Conservation (phyloP, 148 eudicot species). For the Rhododendron griersonianum region DNA sequence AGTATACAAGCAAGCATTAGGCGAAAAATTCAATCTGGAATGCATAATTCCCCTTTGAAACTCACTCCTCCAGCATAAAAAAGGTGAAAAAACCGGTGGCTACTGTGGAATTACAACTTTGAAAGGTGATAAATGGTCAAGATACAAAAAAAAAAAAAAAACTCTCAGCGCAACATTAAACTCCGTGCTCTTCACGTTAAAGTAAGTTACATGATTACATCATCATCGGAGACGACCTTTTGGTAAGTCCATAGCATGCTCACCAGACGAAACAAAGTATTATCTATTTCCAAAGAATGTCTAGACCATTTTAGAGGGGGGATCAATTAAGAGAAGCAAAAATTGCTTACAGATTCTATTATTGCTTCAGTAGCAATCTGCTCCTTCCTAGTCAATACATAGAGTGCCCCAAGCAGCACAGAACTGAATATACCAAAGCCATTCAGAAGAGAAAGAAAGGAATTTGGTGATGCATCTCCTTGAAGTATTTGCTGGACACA, state of each 20-base stretch:
- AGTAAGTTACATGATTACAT: neutral
- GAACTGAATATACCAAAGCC: slow-evolving; percentile 64
- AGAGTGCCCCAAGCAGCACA: slow-evolving; percentile 75
- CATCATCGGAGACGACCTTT: neutral
- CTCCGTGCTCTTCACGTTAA: neutral
- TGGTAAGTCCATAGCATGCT: neutral
- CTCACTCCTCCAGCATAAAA: neutral
- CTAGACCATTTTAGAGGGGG: neutral
- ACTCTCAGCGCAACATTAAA: neutral
- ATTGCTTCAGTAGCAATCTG: slow-evolving; percentile 48
- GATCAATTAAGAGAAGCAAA: neutral
- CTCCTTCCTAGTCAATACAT: slow-evolving; percentile 63
- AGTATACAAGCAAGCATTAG: neutral
- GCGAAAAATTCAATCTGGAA: neutral
- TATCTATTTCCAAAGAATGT: neutral
- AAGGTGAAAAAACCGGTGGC: neutral
- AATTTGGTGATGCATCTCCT: slow-evolving; percentile 41
- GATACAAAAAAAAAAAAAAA: neutral
- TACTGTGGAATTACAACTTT: neutral
- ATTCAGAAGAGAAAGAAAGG: slow-evolving; percentile 56
- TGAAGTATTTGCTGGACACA: slow-evolving; percentile 44
- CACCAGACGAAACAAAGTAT: neutral
- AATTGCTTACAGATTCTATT: slow-evolving; percentile 63
- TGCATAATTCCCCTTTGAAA: neutral
- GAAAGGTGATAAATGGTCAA: neutral